phyloP scores from a whole-genome alignment of 805 yeast species.

The Yamadazyma endophytica region DNA sequence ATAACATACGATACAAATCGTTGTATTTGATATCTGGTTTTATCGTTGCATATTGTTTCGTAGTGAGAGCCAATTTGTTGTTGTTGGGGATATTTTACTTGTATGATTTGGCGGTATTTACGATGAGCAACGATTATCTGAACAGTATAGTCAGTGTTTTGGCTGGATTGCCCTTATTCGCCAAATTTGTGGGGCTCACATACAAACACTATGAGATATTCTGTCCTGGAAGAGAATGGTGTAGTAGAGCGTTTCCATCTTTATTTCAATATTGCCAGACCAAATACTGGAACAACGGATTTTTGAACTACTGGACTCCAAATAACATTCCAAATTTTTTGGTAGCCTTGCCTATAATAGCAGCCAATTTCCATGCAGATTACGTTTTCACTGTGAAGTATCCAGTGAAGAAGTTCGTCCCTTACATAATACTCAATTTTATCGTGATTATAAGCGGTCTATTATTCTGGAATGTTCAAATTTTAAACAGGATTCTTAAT shows the following conservation, averaged over 20 bases:
- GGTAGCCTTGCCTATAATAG: slow-evolving; percentile 66
- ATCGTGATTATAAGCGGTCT: slow-evolving; percentile 48
- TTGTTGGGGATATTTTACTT: slow-evolving; percentile 66
- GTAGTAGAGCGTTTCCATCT: slow-evolving; percentile 51
- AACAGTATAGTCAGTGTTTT: slow-evolving; percentile 18
- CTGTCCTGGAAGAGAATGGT: slow-evolving; percentile 82
- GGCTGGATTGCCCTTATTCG: slow-evolving; percentile 55
- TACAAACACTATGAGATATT: slow-evolving; percentile 50
- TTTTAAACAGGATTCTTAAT: slow-evolving; percentile 72
- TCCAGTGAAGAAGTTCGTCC: slow-evolving; percentile 29
- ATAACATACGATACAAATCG: slow-evolving; percentile 2
- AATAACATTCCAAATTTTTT: slow-evolving; percentile 81
- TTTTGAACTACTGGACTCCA: slow-evolving; percentile 75
- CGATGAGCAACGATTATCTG: slow-evolving; percentile 1
- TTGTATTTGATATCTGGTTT: slow-evolving; percentile 48
- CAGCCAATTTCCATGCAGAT: slow-evolving; percentile 40
- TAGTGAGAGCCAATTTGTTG: slow-evolving; percentile 73
- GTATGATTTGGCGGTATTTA: slow-evolving; percentile 44
- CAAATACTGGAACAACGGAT: slow-evolving; percentile 83
- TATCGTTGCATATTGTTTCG: slow-evolving; percentile 51
- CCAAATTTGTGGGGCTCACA: slow-evolving; percentile 44
- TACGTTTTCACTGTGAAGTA: slow-evolving; percentile 27
- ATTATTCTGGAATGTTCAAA: slow-evolving; percentile 78
- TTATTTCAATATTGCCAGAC: slow-evolving; percentile 69
- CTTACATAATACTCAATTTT: slow-evolving; percentile 39